These are phyloP conservation scores for Aspergillus quadrilineatus DNA, from an alignment of 2,329 filamentous ascomycete species.

Conservation along the genomic window DNA sequence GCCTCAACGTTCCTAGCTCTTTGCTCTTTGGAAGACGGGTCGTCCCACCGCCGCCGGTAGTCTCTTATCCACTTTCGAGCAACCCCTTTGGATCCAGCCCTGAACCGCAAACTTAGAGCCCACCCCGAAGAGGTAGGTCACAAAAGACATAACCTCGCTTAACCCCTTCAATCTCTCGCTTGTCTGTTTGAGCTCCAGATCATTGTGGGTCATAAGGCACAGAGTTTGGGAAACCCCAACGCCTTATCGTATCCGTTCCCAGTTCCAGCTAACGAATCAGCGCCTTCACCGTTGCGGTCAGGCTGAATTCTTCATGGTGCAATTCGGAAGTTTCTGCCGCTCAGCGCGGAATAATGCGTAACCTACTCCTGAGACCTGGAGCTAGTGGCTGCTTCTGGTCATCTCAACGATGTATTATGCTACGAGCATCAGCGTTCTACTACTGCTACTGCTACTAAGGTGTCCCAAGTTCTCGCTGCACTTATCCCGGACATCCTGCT, in stretches of 20 bases:
- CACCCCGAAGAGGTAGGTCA: neutral
- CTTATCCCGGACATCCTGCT: neutral
- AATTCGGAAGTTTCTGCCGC: neutral
- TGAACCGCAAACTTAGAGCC: neutral
- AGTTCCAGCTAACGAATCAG: neutral
- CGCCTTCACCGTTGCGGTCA: neutral
- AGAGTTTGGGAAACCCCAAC: neutral
- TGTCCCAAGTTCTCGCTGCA: neutral
- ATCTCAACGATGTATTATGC: neutral
- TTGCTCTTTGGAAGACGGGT: slow-evolving; percentile 8
- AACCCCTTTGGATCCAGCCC: neutral
- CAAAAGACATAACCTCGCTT: neutral
- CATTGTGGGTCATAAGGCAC: neutral
- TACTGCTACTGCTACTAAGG: too few relatives aligned
- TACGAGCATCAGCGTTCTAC: neutral
- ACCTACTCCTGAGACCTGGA: neutral
- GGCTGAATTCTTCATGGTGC: neutral
- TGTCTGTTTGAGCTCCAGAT: slow-evolving; percentile 2
- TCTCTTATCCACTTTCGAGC: neutral
- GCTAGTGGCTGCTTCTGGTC: neutral
- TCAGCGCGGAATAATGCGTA: neutral
- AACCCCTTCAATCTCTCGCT: too few relatives aligned
- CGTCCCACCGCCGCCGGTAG: neutral
- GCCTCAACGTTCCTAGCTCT: neutral
- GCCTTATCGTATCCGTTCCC: neutral